These are phyloP conservation scores for Xylaria flabelliformis DNA, from an alignment of 495 filamentous ascomycete species.

Conservation along the genomic window DNA sequence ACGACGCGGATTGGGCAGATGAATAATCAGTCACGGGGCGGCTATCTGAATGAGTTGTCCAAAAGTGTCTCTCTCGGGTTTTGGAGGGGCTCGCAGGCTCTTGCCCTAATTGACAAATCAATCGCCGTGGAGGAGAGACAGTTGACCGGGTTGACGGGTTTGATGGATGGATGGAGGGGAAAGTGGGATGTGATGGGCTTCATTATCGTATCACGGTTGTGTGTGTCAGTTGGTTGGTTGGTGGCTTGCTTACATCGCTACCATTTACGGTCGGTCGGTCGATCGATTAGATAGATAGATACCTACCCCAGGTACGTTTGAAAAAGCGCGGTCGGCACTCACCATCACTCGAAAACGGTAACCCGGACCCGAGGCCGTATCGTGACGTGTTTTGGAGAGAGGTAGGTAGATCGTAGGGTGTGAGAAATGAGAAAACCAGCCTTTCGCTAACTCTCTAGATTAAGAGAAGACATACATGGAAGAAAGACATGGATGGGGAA, in stretches of 20 bases:
- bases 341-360: constrained; percentile 2
- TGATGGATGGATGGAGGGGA: neutral
- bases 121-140: constrained; percentile 2
- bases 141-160: neutral
- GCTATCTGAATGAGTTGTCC: constrained; percentile 14
- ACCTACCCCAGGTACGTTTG: neutral
- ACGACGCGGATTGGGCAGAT: constrained; percentile 1
- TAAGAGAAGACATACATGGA: neutral
- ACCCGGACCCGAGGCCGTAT: neutral
- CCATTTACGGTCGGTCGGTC: neutral
- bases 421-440: neutral
- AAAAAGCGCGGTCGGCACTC: neutral
- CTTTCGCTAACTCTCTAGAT: neutral
- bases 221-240: constrained; percentile 3
- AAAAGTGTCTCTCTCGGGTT: neutral
- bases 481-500: neutral
- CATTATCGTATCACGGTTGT: neutral
- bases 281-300: too few relatives aligned
- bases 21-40: neutral
- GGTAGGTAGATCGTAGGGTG: neutral
- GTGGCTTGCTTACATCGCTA: constrained; percentile 16
- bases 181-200: constrained; percentile 15
- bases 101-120: constrained; percentile 27
- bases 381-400: neutral
- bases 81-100: constrained; percentile 18